phyloP scores from a whole-genome alignment of 306 rosid species.

The Dalbergia oliveri region DNA sequence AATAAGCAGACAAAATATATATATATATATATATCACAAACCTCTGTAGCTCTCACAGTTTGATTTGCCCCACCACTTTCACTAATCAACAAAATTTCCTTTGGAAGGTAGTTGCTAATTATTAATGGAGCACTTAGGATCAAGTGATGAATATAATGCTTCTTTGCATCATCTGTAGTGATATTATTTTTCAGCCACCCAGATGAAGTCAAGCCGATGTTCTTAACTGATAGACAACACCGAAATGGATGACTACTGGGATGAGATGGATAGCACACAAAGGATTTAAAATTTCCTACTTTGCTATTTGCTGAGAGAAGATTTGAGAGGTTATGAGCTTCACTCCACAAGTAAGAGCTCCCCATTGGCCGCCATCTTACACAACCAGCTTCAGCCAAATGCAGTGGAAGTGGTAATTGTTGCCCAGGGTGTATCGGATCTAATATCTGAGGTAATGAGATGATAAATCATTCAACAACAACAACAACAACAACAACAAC shows the following conservation, averaged over 20 bases:
- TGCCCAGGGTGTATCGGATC: constrained; percentile 92
- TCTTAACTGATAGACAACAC: constrained; percentile 83
- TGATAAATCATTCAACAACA: constrained; percentile 4
- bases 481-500: no score
- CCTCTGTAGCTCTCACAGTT: constrained; percentile 76
- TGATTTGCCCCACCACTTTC: constrained; percentile 82
- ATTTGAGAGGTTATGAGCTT: constrained; percentile 80
- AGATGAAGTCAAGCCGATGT: constrained; percentile 66
- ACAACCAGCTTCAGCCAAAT: constrained; percentile 94
- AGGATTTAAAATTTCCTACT: constrained; percentile 80
- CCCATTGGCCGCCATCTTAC: constrained; percentile 96
- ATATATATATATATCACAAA: constrained; percentile 62
- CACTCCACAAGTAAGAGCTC: constrained; percentile 91
- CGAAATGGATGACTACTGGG: constrained; percentile 90
- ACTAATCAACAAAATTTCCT: constrained; percentile 67
- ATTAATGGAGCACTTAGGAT: constrained; percentile 78
- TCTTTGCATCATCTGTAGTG: constrained; percentile 55
- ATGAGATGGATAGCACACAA: constrained; percentile 91
- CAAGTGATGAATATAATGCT: constrained; percentile 74
- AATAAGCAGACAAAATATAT: not conserved
- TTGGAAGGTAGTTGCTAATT: constrained; percentile 83
- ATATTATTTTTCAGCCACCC: constrained; percentile 55
- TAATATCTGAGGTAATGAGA: constrained; percentile 67
- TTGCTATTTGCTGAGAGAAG: constrained; percentile 73
- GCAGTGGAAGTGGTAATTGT: constrained; percentile 90